Evolutionary conservation across 371 early-diverging fungal species (phyloP), one percentile per base, ranked within the genome.

Genomic region (Mortierella sp.): DNA sequence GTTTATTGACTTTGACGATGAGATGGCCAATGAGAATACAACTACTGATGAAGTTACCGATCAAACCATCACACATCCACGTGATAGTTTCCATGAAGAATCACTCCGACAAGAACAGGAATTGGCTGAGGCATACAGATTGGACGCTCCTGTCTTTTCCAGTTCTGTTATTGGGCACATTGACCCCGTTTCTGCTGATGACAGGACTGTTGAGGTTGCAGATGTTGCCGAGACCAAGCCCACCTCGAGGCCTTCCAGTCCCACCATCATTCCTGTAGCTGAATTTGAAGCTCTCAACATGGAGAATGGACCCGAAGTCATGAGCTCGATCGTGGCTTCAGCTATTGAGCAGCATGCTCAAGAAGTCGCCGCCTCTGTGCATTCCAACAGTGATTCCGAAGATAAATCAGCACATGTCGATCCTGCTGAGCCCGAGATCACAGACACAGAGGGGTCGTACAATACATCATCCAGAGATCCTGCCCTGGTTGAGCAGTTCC

Each of bases 281-380:
- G 73, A 78, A n/a, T 72, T 78, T 61, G 78, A 78, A 58, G 69
- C 73, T n/a, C 64, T 78, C 4, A 65, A 62, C 41, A 69, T 78
- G 78, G 70, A 73, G 16, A 67, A 61, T 58, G 72, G 64, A 2
- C 59, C 78, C 16, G 63, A 69, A 22, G 70, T 78, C 32, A 78
- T 78, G 78, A 57, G 69, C 11, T 69, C 69, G 40, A 78, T 78
- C 45, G 69, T 78, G 21, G 78, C 78, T 41, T 78, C 78, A 19
- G 78, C 78, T 11, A 78, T 78, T 36, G 78, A 78, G 55, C 78
- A 78, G 22, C 78, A 78, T 36, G 78, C 78, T 24, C 72, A 73
- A 11, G 73, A 78, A 13, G 28, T 52, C 2, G 70, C 72, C 32
- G 58, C 22, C 21, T 67, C 74, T 48, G 55, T 55, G 11, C 55